Percentiles rank a stretch among this genome's conserved stretches.
phyloP scores from a whole-genome alignment of 2,329 filamentous ascomycete genomes.

The Phaeosphaeriaceae sp. region DNA sequence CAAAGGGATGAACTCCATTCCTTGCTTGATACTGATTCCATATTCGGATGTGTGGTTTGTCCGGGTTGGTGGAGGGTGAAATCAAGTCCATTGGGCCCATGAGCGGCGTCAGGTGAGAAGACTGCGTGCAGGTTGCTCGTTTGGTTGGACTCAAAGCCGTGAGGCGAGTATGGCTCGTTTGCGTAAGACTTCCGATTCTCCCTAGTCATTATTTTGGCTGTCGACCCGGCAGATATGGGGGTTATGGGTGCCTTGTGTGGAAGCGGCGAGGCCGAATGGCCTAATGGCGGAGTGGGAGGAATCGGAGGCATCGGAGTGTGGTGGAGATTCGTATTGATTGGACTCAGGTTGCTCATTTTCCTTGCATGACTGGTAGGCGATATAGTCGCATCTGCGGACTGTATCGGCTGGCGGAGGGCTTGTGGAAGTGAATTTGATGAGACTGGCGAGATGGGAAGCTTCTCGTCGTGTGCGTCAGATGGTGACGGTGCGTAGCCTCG shows the following conservation, averaged over 20 bases:
- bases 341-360: conserved; percentile 42
- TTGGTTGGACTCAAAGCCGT: conserved; percentile 31
- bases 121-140: conserved; percentile 36
- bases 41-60: conserved; percentile 51
- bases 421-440: conserved; percentile 28
- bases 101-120: conserved; percentile 45
- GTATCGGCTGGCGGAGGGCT: conserved; percentile 9
- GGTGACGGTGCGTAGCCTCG: conserved; percentile 22
- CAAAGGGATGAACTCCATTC: conserved; percentile 45
- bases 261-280: conserved; percentile 27
- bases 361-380: conserved; percentile 35
- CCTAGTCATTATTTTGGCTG: conserved; percentile 20
- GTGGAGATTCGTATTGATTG: conserved; percentile 38
- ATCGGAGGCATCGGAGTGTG: conserved; percentile 31
- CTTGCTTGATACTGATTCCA: conserved; percentile 36
- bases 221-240: conserved; percentile 32
- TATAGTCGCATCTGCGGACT: conserved; percentile 19
- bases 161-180: conserved; percentile 42
- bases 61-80: conserved; percentile 46
- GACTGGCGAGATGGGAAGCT: conserved; percentile 31
- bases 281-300: conserved; percentile 34
- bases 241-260: conserved; percentile 38
- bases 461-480: conserved; percentile 33
- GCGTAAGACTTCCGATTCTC: conserved; percentile 23
- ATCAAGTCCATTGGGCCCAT: conserved; percentile 49